Base-by-base conservation (phyloP, 345 rosid species). In the Eucalyptus urophylla region DNA sequence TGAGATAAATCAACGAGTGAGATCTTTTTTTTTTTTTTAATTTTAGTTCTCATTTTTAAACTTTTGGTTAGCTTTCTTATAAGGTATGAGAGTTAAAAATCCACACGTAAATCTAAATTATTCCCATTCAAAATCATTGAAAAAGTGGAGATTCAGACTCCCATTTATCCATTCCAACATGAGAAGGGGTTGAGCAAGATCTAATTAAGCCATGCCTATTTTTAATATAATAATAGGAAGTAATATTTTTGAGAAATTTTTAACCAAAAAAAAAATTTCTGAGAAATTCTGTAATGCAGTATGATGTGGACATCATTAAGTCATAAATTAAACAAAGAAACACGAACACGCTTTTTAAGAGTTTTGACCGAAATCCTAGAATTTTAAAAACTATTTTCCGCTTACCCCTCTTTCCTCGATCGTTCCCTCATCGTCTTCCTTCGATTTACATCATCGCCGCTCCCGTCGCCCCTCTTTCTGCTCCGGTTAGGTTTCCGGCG, bases 1-100 rank as follows among this genome's bases (percentile, higher is more conserved):
- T 56, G 1, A 22, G 6, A 0, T 4, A 56, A 56, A 56, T 9
- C 3, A 5, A 56, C 4, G 29, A 24, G 3, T 0, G 1, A 53
- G 58, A 3, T 53, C 0, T 16, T 1, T 0, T 50, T 53, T 5
- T 4, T 37, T 37, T 37, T 37, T 50, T 50, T 16, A 3, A 17
- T 0, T 19, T 0, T 19, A 8, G 0, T 53, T 19, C 11, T 8
- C 11, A 3, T 53, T 19, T 0, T 53, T 19, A 53, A 19, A 19
- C 0, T 53, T 53, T 1, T 19, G 10, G 0, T 10, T 0, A 53
- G 0, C 2, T 1, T 19, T 0, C 0, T 19, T 7, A 53, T 19
- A 53, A 3, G 0, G 0, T 0, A 0, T 17, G 10, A 53, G 0
- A 19, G 1, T 7, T 3, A 19, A 0, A 53, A 53, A 7, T 0